phyloP scores from a whole-genome alignment of 148 eudicot genomes.

The Spergularia marina region DNA sequence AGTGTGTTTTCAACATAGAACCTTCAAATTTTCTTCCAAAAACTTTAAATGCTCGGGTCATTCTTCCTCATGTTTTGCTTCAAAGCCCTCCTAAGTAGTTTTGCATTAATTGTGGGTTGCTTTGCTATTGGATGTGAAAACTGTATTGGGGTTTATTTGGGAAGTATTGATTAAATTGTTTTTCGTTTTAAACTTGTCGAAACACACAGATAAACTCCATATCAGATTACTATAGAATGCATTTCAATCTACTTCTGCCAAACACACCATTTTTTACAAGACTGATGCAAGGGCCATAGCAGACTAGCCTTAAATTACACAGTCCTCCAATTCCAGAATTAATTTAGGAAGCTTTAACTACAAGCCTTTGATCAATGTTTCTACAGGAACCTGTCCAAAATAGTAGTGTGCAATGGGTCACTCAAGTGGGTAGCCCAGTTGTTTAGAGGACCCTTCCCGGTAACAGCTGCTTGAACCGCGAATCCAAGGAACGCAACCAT shows the following conservation, averaged over 20 bases:
- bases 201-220: background rate
- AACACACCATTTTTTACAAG: conserved; percentile 21
- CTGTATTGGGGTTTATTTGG: no score
- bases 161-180: no score
- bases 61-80: no score
- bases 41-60: no score
- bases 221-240: conserved; percentile 6
- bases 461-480: conserved; percentile 93
- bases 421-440: conserved; percentile 99
- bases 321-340: background rate
- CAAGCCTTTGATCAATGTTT: background rate
- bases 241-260: conserved; percentile 20
- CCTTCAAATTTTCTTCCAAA: no score
- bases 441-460: conserved; percentile 96
- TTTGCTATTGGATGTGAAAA: no score
- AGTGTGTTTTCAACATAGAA: no score
- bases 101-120: no score
- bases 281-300: background rate
- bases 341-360: conserved; percentile 1
- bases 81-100: no score
- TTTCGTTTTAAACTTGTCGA: no score
- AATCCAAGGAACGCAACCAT: conserved; percentile 95
- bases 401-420: conserved; percentile 97
- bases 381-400: conserved; percentile 70
- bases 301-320: background rate